Evolutionary conservation across 345 rosid species (phyloP).

Genomic region (Brassica incana): DNA sequence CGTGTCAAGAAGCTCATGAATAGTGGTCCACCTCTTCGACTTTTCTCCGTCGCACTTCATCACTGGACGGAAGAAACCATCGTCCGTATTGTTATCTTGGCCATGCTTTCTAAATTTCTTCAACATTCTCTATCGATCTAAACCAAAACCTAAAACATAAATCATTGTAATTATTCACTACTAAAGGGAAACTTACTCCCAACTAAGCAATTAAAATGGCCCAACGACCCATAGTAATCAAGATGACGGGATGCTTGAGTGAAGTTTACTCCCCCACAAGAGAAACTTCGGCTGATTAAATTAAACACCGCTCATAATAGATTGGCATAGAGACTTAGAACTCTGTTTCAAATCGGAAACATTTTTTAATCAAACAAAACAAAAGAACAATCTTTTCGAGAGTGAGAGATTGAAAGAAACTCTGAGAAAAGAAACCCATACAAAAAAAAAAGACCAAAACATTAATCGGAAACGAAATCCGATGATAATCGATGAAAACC

Average conservation of each 20-base stretch:
- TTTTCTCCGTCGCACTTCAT: neutral
- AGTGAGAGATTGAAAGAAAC: neutral
- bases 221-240: too few species aligned
- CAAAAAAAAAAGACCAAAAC: neutral
- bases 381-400: neutral
- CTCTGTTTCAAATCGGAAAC: neutral
- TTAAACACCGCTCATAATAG: neutral
- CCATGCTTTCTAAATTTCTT: neutral
- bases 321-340: neutral
- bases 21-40: neutral
- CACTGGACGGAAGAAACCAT: neutral
- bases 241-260: too few species aligned
- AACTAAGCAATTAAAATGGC: too few species aligned
- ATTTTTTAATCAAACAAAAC: neutral
- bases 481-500: neutral
- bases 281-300: too few species aligned
- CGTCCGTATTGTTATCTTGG: neutral
- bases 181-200: too few species aligned
- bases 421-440: neutral
- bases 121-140: neutral
- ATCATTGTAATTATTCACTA: too few species aligned
- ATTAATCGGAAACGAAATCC: neutral
- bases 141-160: neutral
- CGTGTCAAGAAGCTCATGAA: neutral
- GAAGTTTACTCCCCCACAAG: too few species aligned